These are phyloP conservation scores for Zasmidium citrigriseum DNA, from an alignment of 2,329 filamentous ascomycete species.

Conservation along the genomic window DNA sequence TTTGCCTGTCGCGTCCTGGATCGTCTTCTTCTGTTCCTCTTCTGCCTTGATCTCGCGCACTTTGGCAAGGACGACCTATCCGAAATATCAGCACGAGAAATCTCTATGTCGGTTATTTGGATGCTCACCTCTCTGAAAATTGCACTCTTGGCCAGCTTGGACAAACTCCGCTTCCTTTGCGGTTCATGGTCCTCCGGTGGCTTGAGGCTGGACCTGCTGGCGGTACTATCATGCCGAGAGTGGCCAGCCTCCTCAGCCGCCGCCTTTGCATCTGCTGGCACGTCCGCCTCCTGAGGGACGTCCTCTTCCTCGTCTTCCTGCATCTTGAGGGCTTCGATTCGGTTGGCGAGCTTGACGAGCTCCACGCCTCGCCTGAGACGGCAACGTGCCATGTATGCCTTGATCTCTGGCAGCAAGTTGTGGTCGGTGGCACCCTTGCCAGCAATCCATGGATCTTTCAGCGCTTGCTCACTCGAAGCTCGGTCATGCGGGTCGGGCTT, in stretches of 20 bases:
- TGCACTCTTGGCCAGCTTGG: constrained; percentile 63
- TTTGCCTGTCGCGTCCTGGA: constrained; percentile 23
- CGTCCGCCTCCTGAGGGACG: constrained; percentile 56
- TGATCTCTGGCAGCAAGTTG: constrained; percentile 96
- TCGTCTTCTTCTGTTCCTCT: constrained; percentile 57
- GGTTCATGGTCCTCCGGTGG: constrained; percentile 26
- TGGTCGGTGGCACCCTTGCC: constrained; percentile 91
- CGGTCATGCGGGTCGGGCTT: constrained; percentile 76
- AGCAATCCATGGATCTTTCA: constrained; percentile 68
- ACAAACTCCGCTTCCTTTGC: constrained; percentile 54
- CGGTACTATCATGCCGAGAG: constrained; percentile 3
- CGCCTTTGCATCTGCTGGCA: constrained; percentile 63
- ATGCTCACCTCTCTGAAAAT: constrained; percentile 84
- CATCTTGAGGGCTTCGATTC: constrained; percentile 91
- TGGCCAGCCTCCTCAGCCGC: constrained; percentile 51
- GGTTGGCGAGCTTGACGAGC: constrained; percentile 91
- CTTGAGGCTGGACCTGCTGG: constrained; percentile 14
- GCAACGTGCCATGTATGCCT: constrained; percentile 86
- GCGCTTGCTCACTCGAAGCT: constrained; percentile 60
- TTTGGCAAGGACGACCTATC: constrained; percentile 73
- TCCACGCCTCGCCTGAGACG: constrained; percentile 92
- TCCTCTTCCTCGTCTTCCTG: constrained; percentile 85
- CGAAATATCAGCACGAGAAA: constrained; percentile 9
- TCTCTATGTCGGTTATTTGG: neutral
- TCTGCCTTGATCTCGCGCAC: constrained; percentile 88